Evolutionary conservation across 768 basidiomycete genomes (phyloP), one percentile per base, ranked within the genome.

Genomic region (Tulasnella sp.): DNA sequence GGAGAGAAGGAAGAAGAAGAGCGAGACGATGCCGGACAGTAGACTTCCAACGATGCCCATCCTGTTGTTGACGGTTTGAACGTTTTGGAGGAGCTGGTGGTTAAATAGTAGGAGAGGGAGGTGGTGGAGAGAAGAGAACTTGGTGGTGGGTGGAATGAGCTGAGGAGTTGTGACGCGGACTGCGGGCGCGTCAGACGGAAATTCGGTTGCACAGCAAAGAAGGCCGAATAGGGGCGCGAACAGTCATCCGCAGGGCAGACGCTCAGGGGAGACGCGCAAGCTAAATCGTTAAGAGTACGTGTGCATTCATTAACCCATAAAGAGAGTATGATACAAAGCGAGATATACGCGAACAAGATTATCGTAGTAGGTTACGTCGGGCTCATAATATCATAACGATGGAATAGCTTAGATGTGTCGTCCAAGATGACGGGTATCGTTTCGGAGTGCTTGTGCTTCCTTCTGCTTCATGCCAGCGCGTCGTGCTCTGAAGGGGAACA

Each of bases 381-480:
- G 58, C 3, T 12, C 29, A 34, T 64, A 2, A 64, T 19, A 52
- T 54, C 52, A 31, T 29, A 15, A 36, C 34, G 4, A 42, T 73
- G 15, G 12, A 12, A 37, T 29, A 4, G 40, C 71, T 31, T 58
- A 52, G 54, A 74, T 37, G 52, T 36, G 37, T 4, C 73, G 73
- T 49, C 73, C 73, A 36, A 74, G 73, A 37, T 67, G 11, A 9
- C 49, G 38, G 54, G 73, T 54, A 37, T 74, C 37, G 37, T 74
- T 58, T 34, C 45, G 54, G 11, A 74, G 52, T 36, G 52, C 54
- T 49, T 58, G 36, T 19, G 73, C 73, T 54, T 74, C 73, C 73
- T 40, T 74, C 37, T 74, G 73, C 52, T 74, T 74, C 36, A 74
- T 74, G 11, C 45, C 45, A n/a, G 73, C 73, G 15, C 45, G 52